Conservation (phyloP, 768 basidiomycete genomes). For the Lentinula lateritia region DNA sequence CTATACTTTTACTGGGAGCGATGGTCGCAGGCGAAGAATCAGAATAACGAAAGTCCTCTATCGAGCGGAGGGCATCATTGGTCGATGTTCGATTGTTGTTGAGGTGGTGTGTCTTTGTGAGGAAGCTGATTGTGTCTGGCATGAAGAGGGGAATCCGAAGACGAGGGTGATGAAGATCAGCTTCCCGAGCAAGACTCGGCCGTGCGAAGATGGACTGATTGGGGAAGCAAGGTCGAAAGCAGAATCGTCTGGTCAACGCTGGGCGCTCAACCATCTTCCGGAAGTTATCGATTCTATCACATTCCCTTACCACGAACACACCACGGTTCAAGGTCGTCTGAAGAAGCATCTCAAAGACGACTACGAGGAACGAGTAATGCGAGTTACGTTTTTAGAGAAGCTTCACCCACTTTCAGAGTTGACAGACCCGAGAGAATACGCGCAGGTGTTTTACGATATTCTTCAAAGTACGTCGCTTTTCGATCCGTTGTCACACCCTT, state of each 20-base stretch:
- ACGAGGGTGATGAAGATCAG: not conserved
- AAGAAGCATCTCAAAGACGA: not conserved
- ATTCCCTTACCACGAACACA: not conserved
- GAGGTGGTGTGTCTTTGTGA: not conserved
- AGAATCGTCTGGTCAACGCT: not conserved
- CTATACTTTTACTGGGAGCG: not conserved
- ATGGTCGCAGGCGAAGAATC: not conserved
- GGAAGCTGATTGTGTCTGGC: not conserved
- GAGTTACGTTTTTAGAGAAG: not conserved
- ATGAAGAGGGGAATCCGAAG: not conserved
- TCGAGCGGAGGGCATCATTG: not conserved
- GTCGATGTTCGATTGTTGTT: not conserved
- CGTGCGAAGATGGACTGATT: not conserved
- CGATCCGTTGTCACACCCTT: too few species aligned
- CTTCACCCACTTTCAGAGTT: not conserved
- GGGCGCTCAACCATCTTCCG: not conserved
- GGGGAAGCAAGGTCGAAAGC: not conserved
- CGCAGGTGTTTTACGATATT: not conserved
- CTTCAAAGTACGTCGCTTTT: not conserved
- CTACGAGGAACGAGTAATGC: not conserved
- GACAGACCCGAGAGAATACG: not conserved
- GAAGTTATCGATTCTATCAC: not conserved
- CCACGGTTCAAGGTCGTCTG: not conserved
- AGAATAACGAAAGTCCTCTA: not conserved
- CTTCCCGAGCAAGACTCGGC: not conserved